Percentiles rank a stretch among this genome's conserved stretches.
Conservation (phyloP, 352 stramenopile genomes). For the Thraustochytrium aureum region DNA sequence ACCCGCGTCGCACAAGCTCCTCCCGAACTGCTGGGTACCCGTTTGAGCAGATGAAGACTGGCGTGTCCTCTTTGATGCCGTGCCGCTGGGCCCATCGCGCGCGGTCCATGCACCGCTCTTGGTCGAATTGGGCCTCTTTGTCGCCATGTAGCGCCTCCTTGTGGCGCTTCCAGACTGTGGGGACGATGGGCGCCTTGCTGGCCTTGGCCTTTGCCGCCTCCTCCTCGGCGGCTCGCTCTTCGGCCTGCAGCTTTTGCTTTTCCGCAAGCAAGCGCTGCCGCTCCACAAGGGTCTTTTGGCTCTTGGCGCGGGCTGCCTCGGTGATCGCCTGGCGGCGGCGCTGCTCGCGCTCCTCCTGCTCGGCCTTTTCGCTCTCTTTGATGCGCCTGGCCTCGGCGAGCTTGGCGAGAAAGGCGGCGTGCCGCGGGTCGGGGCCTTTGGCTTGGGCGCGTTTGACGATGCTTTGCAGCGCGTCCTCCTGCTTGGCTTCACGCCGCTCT, state of each 20-base stretch:
- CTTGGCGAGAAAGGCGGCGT: conserved; percentile 28
- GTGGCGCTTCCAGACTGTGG: conserved; percentile 6
- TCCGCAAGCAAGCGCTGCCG: background rate
- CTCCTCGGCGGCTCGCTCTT: background rate
- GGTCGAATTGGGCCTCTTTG: background rate
- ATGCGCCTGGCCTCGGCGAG: background rate
- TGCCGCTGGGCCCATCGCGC: conserved; percentile 31
- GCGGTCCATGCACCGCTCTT: conserved; percentile 34
- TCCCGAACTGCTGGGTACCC: conserved; percentile 41
- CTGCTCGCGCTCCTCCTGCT: background rate
- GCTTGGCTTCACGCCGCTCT: background rate
- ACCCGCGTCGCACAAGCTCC: conserved; percentile 34
- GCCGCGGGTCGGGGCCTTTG: conserved; percentile 36
- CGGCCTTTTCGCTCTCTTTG: background rate
- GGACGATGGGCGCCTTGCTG: background rate
- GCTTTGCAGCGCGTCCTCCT: background rate
- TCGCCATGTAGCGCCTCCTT: conserved; percentile 2
- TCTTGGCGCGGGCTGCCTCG: background rate
- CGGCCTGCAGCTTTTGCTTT: background rate
- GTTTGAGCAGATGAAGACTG: conserved; percentile 46
- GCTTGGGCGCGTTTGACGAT: conserved; percentile 32
- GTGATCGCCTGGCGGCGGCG: background rate
- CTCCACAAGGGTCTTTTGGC: background rate
- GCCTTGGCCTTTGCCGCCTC: background rate
- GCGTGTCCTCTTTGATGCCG: conserved; percentile 9